Conservation (phyloP, 805 yeast species). For the Limtongia smithiae region DNA sequence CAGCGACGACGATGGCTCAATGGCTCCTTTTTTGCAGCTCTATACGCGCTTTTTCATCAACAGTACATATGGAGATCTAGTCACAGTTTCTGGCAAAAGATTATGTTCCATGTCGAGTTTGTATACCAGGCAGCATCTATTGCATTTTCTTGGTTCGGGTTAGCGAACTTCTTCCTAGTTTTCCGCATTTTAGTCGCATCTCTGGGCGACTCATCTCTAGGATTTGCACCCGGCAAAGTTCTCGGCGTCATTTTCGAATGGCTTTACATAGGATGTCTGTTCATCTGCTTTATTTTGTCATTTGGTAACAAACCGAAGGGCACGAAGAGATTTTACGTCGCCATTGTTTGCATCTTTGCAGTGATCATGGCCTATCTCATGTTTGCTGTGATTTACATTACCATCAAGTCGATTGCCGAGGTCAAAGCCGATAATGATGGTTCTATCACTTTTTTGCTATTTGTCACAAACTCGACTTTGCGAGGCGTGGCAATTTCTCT, state of each 20-base stretch:
- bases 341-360: constrained; percentile 67
- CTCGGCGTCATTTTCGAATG: constrained; percentile 83
- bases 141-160: constrained; percentile 85
- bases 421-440: constrained; percentile 30
- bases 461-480: constrained; percentile 56
- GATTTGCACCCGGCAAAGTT: constrained; percentile 52
- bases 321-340: constrained; percentile 55
- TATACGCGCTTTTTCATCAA: constrained; percentile 82
- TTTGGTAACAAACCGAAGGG: constrained; percentile 99
- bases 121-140: constrained; percentile 77
- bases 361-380: constrained; percentile 79
- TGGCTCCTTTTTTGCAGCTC: constrained; percentile 96
- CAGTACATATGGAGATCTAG: constrained; percentile 83
- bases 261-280: constrained; percentile 73
- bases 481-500: constrained; percentile 74
- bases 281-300: constrained; percentile 81
- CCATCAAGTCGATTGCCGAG: constrained; percentile 51
- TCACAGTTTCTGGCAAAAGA: constrained; percentile 76
- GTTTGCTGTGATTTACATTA: constrained; percentile 77
- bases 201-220: constrained; percentile 44
- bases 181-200: constrained; percentile 93
- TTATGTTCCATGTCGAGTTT: constrained; percentile 82
- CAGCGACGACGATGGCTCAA: constrained; percentile 98
- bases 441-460: constrained; percentile 32
- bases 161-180: constrained; percentile 87